A percentile compares a stretch with the other conserved stretches of the same genome.
phyloP scores from a whole-genome alignment of 495 filamentous ascomycete genomes.

The Hapsidospora chrysogenum region DNA sequence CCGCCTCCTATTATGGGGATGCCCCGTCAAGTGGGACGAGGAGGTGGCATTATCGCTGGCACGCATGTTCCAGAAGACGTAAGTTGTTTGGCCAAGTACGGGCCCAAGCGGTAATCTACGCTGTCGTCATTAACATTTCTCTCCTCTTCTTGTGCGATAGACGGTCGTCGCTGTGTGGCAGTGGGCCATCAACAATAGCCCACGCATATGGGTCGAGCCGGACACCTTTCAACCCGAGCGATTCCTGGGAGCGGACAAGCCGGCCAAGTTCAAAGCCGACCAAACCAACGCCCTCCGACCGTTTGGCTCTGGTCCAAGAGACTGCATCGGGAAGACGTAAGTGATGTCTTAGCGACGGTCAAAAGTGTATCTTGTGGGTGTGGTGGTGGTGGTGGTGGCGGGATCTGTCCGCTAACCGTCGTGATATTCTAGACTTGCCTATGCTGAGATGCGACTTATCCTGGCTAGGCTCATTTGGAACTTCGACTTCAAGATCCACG shows the following conservation, averaged over 20 bases:
- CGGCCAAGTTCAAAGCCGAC: constrained; percentile 23
- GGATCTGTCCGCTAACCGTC: too few relatives aligned
- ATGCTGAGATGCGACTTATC: constrained; percentile 24
- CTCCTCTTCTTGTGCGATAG: constrained; percentile 14
- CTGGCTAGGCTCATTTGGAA: constrained; percentile 23
- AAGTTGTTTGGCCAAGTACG: too few relatives aligned
- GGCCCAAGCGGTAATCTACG: background rate
- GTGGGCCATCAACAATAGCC: constrained; percentile 24
- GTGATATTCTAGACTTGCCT: constrained; percentile 5
- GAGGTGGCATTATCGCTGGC: constrained; percentile 29
- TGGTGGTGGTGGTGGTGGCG: too few relatives aligned
- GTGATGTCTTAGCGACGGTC: constrained; percentile 7
- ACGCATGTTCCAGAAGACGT: constrained; percentile 21
- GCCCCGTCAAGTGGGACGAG: constrained; percentile 22
- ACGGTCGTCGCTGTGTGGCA: constrained; percentile 32
- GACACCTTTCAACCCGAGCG: constrained; percentile 33
- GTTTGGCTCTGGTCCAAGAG: constrained; percentile 35
- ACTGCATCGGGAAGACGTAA: constrained; percentile 40
- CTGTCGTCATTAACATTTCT: background rate
- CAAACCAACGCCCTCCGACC: constrained; percentile 26
- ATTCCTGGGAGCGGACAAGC: constrained; percentile 24
- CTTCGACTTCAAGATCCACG: constrained; percentile 21
- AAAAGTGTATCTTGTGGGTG: background rate
- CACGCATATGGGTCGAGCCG: constrained; percentile 27
- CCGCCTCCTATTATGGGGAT: constrained; percentile 31